Conservation (phyloP, 2,329 filamentous ascomycete species). For the Fusarium ramigenum region DNA sequence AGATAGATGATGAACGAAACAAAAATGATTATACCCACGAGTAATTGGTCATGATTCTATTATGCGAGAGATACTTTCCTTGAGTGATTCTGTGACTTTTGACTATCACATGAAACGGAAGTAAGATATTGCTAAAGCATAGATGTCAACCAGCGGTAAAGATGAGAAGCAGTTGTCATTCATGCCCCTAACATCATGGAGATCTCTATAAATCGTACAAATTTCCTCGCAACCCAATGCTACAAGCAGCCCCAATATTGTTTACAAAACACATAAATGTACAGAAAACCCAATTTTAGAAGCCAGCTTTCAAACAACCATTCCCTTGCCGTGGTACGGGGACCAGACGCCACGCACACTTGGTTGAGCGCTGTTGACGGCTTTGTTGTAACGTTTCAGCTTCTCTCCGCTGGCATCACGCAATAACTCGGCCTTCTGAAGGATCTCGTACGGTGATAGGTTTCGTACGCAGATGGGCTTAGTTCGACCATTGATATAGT, state of each 20-base stretch:
- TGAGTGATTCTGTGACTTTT: neutral
- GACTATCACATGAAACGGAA: neutral
- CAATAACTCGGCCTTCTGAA: slow-evolving; percentile 80
- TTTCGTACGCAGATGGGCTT: slow-evolving; percentile 92
- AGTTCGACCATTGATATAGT: slow-evolving; percentile 90
- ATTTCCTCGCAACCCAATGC: slow-evolving; percentile 45
- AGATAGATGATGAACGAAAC: slow-evolving; percentile 40
- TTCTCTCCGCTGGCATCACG: slow-evolving; percentile 81
- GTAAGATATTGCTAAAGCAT: neutral
- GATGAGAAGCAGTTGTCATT: slow-evolving; percentile 24
- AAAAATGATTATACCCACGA: slow-evolving; percentile 40
- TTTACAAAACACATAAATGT: slow-evolving; percentile 43
- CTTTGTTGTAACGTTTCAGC: slow-evolving; percentile 70
- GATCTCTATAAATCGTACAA: slow-evolving; percentile 41
- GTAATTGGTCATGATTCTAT: neutral
- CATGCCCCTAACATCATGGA: slow-evolving; percentile 24
- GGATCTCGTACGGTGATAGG: slow-evolving; percentile 79
- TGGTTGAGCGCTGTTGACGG: slow-evolving; percentile 70
- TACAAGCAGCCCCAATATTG: slow-evolving; percentile 34
- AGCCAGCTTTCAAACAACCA: slow-evolving; percentile 56
- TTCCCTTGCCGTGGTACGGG: slow-evolving; percentile 71
- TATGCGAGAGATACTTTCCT: neutral
- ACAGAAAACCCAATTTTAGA: slow-evolving; percentile 26
- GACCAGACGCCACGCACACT: slow-evolving; percentile 77
- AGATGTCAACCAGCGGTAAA: neutral